Base-by-base conservation (phyloP, 768 basidiomycete species). In the Xanthoconium stramineum region DNA sequence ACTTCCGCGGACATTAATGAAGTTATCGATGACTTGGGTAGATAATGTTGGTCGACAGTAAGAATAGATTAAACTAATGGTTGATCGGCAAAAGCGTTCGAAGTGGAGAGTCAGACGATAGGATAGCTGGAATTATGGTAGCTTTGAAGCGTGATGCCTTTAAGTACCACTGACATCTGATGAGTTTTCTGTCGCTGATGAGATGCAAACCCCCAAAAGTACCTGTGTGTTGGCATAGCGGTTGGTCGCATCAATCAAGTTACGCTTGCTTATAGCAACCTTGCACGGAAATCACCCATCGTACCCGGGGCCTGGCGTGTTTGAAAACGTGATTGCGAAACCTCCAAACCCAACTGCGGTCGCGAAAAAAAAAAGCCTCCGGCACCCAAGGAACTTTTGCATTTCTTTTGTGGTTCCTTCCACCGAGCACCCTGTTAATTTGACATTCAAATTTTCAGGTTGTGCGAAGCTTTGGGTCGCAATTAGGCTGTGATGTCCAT, bases 1-100 rank as follows among this genome's bases (percentile, higher is more conserved):
- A 62, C 46, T 55, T 69, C 58, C 37, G 70, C 63, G 32, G 70
- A 71, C 69, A 71, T 70, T 9, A 43, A 56, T 33, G 40, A 49
- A 38, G 47, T 36, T 55, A 49, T 53, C 17, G 50, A 57, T 29
- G 40, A 40, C 17, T 52, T 49, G 7, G 43, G 38, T 38, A 9
- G 33, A 39, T 33, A n/a, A 30, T 39, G 24, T 19, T 54, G 30
- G 33, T 48, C 38, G 24, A 51, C 29, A 43, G 20, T 53, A 37
- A 32, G 17, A 35, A 30, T 50, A 50, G 13, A 37, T 50, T 44
- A 19, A 11, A 45, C 33, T 19, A 28, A 46, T 28, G 37, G 11
- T 6, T 48, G n/a, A 40, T 24, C 38, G 29, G 30, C 30, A 39
- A 47, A 20, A 20, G 32, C 30, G 37, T 32, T 33, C 43, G 51